Conservation (phyloP, 2,329 filamentous ascomycete genomes). For the Botrytis deweyae region DNA sequence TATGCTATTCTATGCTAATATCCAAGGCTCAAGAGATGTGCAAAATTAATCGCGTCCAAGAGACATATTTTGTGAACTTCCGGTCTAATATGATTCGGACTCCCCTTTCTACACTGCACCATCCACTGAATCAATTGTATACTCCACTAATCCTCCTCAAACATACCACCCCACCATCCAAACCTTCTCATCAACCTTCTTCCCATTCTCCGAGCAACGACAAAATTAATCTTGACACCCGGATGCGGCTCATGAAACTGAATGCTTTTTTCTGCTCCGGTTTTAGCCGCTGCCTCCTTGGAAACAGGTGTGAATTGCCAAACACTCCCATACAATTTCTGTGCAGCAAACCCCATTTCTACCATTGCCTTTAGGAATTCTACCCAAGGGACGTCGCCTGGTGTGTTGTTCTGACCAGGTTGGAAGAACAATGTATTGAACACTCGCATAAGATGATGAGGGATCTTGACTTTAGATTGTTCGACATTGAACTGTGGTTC, state of each 20-base stretch:
- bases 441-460: background rate
- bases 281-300: background rate
- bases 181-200: background rate
- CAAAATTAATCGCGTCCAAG: background rate
- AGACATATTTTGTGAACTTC: background rate
- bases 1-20: background rate
- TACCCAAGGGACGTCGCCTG: background rate
- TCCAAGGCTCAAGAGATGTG: fast-evolving
- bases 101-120: fast-evolving
- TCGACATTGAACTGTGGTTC: background rate
- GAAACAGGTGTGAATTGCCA: background rate
- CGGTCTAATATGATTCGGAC: background rate
- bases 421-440: background rate
- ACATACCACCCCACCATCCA: background rate
- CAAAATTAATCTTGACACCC: background rate
- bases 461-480: background rate
- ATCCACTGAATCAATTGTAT: background rate
- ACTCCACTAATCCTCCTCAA: background rate
- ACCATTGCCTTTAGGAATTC: background rate
- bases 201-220: background rate
- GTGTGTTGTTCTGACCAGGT: background rate
- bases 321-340: background rate
- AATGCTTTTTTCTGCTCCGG: background rate
- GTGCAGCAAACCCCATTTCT: background rate
- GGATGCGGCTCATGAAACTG: background rate